Conservation (phyloP, 2,329 filamentous ascomycete genomes). For the Fusarium torreyae region DNA sequence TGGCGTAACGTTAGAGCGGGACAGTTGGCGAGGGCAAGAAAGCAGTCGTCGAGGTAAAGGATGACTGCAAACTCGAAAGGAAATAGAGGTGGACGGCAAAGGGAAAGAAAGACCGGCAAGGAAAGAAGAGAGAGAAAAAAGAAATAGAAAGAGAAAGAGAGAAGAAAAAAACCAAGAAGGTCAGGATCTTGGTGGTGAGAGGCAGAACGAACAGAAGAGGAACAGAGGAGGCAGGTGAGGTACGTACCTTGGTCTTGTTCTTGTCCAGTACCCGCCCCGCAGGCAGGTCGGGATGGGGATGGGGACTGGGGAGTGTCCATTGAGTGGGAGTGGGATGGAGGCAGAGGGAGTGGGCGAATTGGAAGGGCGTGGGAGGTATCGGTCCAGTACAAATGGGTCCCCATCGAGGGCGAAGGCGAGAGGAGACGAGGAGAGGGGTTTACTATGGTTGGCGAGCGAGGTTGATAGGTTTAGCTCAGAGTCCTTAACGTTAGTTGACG, state of each 20-base stretch:
- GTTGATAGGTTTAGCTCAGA: too few species aligned
- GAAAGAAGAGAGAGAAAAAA: slow-evolving; percentile 53
- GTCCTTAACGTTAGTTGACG: slow-evolving; percentile 9
- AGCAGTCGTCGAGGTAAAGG: slow-evolving; percentile 67
- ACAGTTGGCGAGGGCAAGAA: slow-evolving; percentile 60
- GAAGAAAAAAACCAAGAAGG: slow-evolving; percentile 40
- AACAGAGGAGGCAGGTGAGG: slow-evolving; percentile 50
- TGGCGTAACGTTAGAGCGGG: slow-evolving; percentile 29
- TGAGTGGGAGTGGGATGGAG: slow-evolving; percentile 17
- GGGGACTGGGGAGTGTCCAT: slow-evolving; percentile 37
- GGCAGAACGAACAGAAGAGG: slow-evolving; percentile 44
- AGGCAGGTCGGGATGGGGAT: slow-evolving; percentile 46
- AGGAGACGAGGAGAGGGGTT: too few species aligned
- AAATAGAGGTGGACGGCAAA: slow-evolving; percentile 52
- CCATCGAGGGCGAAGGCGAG: slow-evolving; percentile 32
- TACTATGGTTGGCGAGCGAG: too few species aligned
- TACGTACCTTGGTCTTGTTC: slow-evolving; percentile 43
- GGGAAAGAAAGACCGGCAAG: slow-evolving; percentile 43
- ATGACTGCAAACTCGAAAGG: slow-evolving; percentile 68
- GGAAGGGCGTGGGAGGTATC: slow-evolving; percentile 32
- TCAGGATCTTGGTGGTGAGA: slow-evolving; percentile 53
- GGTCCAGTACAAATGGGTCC: slow-evolving; percentile 10
- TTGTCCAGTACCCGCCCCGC: slow-evolving; percentile 33
- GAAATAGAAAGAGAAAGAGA: slow-evolving; percentile 51
- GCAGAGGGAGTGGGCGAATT: slow-evolving; percentile 26